Base-by-base conservation (phyloP, 2,329 filamentous ascomycete species). In the Alternaria consortialis region DNA sequence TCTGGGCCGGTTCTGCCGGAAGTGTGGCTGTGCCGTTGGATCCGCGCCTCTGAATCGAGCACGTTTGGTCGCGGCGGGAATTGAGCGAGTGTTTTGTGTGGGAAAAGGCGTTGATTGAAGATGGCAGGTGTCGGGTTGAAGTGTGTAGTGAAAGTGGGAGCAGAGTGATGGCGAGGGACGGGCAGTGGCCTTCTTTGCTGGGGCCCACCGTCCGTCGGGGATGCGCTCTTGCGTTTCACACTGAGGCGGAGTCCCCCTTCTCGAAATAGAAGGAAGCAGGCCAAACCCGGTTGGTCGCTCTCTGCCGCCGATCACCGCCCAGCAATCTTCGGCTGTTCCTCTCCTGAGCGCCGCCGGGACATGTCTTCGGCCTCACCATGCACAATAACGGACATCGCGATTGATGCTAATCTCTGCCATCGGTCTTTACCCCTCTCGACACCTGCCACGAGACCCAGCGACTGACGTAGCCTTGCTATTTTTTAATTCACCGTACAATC, bases 1-100 rank as follows among this genome's bases (percentile, higher is more conserved):
- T 65, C 68, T 71, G 67, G 65, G 65, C 74, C 72, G 71, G 69
- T 60, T 68, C 51, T 65, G 69, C 73, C 73, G 74, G 65, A 55
- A 43, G 50, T 61, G 73, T 75, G 73, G 75, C 74, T 75, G 66
- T 70, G 73, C 64, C 63, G 60, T 12, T 29, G 42, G 34, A 36
- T 53, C 46, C 55, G 46, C 42, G 60, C 20, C 44, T 42, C 40
- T 53, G 39, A 20, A 13, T 13, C 36, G 43, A 37, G 50, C 34
- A 13, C 39, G 50, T 46, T 23, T 53, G 39, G 39, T 17, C 23
- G 13, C 6, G 25, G 20, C 20, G 42, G 1, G 46, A 25, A 50
- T 25, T 13, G 46, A 50, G 46, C 32, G 46, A 50, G 46, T 27
- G 46, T 36, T n/a, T n/a, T 25, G 46, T 20, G 20, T 9, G 27